phyloP scores from a whole-genome alignment of 176 grass and related monocot genomes.

The Areca catechu region DNA sequence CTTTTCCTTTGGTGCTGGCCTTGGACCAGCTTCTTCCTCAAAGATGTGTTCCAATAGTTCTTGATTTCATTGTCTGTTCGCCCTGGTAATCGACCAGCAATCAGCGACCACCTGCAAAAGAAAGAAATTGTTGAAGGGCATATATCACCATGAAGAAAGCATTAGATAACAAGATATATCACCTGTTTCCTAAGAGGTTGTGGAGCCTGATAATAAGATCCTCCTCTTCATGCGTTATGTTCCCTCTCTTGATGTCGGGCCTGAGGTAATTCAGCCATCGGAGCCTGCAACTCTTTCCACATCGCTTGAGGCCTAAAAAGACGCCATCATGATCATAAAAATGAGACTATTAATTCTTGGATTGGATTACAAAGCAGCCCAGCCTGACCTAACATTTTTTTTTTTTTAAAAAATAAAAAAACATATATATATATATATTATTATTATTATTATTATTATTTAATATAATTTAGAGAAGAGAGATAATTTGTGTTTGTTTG shows the following conservation, averaged over 20 bases:
- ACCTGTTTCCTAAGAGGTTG: slow-evolving; percentile 1
- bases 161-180: too few relatives aligned
- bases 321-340: not conserved
- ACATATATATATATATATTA: too few relatives aligned
- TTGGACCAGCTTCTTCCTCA: slow-evolving; percentile 2
- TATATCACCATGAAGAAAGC: too few relatives aligned
- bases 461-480: too few relatives aligned
- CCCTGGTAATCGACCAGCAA: not conserved
- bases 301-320: not conserved
- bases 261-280: slow-evolving; percentile 3
- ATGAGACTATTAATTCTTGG: too few relatives aligned
- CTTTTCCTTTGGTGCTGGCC: not conserved
- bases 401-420: too few relatives aligned
- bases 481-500: not conserved
- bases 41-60: slow-evolving; percentile 1
- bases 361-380: too few relatives aligned
- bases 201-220: slow-evolving; percentile 4
- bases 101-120: not conserved
- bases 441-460: too few relatives aligned
- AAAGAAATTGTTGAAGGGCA: not conserved
- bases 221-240: not conserved
- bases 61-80: slow-evolving; percentile 11
- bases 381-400: too few relatives aligned
- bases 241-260: slow-evolving; percentile 5
- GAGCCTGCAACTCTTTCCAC: slow-evolving; percentile 1